Base-by-base conservation (phyloP, 2,329 filamentous ascomycete genomes). In the Pestalotiopsis fici region DNA sequence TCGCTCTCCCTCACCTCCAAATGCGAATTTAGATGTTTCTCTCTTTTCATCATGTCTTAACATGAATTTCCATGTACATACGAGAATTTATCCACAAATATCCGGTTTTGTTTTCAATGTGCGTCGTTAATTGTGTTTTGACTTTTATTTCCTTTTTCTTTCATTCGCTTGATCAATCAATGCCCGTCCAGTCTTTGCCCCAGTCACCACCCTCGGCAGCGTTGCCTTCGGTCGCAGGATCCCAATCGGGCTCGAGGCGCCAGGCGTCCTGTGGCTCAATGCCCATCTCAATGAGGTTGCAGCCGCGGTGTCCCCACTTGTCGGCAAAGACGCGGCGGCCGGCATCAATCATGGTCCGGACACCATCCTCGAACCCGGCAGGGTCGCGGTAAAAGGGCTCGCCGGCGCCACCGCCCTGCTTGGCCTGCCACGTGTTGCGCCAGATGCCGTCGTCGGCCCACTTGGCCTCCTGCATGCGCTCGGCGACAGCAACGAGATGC, bases 361-460 rank as follows among this genome's bases (percentile, higher is more conserved):
- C 67, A 0, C 75, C 80, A 3, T 65, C 62, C 18, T 76, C 73
- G 69, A 82, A 81, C 1, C 80, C 82, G 11, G 76, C 76, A 0
- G 76, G 70, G 67, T 83, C 77, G 47, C 78, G 73, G 72, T 83
- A 82, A 70, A 79, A 84, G 1, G 83, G 82, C 66, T 85, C 83
- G 11, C 78, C 80, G 21, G 77, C 62, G 0, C 83, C 83, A 6
- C 82, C 82, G 0, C 69, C 71, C 69, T 84, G 83, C n/a, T 75
- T 71, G 1, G 71, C 72, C 68, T 83, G 81, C 81, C 82, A 83
- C 4, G 70, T 75, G 69, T 82, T 83, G 27, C 80, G 73, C 43
- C 70, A 23, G 66, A 68, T 59, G n/a, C 70, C 71, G 18, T 70
- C 31, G 3, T 70, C 71, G 18, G 62, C 66, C 71, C 65, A 71